phyloP scores from a whole-genome alignment of 495 filamentous ascomycete genomes.

The Apodospora peruviana region DNA sequence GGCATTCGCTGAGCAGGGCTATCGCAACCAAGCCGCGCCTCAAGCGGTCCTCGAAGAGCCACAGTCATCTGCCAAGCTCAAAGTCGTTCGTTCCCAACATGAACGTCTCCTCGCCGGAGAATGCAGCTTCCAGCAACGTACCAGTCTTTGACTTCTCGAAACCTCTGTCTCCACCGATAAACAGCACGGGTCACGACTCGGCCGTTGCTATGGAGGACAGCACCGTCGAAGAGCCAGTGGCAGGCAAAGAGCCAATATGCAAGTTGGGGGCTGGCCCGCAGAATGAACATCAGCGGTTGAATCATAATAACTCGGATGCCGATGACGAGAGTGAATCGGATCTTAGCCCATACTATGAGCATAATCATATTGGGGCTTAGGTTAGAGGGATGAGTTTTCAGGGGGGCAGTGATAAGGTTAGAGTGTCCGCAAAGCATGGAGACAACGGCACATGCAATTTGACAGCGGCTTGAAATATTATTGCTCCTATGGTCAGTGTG shows the following conservation, averaged over 20 bases:
- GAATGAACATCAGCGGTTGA: neutral
- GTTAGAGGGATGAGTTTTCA: too few species aligned
- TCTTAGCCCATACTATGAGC: neutral
- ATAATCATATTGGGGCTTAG: neutral
- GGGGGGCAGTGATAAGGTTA: too few species aligned
- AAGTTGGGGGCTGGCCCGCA: neutral
- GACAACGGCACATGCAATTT: too few species aligned
- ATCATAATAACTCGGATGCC: neutral
- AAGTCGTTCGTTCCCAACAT: constrained; percentile 1
- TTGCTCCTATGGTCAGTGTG: too few species aligned
- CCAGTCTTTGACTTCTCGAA: constrained; percentile 27
- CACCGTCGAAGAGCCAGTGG: neutral
- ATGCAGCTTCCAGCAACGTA: neutral
- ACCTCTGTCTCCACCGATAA: constrained; percentile 18
- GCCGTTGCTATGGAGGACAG: constrained; percentile 10
- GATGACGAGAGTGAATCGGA: neutral
- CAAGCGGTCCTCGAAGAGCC: constrained; percentile 23
- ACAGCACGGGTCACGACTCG: constrained; percentile 8
- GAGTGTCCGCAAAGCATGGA: too few species aligned
- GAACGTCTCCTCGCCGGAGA: neutral
- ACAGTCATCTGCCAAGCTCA: constrained; percentile 15
- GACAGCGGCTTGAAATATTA: too few species aligned
- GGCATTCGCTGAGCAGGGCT: neutral
- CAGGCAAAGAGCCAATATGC: neutral
- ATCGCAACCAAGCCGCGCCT: constrained; percentile 17